Conservation (phyloP, 2,329 filamentous ascomycete species). For the Colletotrichum chlorophyti region DNA sequence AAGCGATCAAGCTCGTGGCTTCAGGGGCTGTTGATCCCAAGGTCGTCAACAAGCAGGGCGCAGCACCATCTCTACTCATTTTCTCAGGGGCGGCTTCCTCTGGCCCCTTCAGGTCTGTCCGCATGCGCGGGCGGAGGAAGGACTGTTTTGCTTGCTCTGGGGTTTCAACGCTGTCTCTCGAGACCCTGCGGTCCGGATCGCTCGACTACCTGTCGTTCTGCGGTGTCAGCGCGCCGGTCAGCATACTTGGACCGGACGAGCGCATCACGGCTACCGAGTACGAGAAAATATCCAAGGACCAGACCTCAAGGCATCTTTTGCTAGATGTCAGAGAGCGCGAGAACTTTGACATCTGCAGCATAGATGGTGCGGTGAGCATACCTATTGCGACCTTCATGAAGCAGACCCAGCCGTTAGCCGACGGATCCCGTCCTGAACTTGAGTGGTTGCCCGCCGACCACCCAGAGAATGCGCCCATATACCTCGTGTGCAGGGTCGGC, state of each 20-base stretch:
- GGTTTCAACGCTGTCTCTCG: conserved; percentile 65
- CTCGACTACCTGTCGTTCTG: conserved; percentile 90
- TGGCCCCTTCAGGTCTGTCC: conserved; percentile 72
- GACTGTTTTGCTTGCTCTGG: conserved; percentile 81
- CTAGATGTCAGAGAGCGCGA: conserved; percentile 86
- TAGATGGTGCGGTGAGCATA: conserved; percentile 79
- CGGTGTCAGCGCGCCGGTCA: conserved; percentile 63
- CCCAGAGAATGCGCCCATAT: conserved; percentile 61
- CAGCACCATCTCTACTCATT: conserved; percentile 47
- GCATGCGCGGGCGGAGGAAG: conserved; percentile 71
- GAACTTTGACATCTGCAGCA: conserved; percentile 80
- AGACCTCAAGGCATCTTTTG: conserved; percentile 57
- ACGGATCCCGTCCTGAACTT: conserved; percentile 31
- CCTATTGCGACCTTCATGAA: conserved; percentile 64
- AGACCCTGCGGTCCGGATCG: conserved; percentile 67
- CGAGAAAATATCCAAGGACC: conserved; percentile 36
- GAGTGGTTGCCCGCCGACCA: conserved; percentile 49
- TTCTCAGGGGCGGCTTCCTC: conserved; percentile 52
- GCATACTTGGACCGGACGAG: conserved; percentile 66
- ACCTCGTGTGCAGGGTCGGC: conserved; percentile 76
- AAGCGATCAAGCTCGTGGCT: conserved; percentile 84
- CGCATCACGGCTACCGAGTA: conserved; percentile 73
- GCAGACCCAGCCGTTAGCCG: conserved; percentile 41
- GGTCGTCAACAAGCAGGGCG: conserved; percentile 9
- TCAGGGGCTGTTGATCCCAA: conserved; percentile 38